These are phyloP conservation scores for Pisolithus tinctorius DNA, from an alignment of 768 basidiomycete genomes.

Conservation along the genomic window DNA sequence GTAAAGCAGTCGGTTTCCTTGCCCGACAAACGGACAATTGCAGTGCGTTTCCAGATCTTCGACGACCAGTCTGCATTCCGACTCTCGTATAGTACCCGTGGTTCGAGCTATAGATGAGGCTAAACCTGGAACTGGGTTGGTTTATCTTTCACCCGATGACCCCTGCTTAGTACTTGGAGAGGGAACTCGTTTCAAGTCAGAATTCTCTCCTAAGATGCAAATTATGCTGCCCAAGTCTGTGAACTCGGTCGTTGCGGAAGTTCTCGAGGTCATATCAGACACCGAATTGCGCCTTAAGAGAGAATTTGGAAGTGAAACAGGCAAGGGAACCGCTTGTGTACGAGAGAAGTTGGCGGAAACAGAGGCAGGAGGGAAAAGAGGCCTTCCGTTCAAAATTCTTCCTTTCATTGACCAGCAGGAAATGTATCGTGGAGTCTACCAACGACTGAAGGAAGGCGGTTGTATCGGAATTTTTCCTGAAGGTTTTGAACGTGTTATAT, in stretches of 20 bases:
- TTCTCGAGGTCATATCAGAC: constrained; percentile 85
- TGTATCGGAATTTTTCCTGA: constrained; percentile 98
- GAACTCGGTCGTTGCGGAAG: constrained; percentile 72
- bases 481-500: constrained; percentile 44
- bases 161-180: constrained; percentile 79
- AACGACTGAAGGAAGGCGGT: constrained; percentile 76
- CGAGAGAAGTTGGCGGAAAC: constrained; percentile 63
- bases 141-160: constrained; percentile 68
- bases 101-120: constrained; percentile 88
- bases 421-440: constrained; percentile 92
- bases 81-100: constrained; percentile 67
- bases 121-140: constrained; percentile 62
- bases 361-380: constrained; percentile 46
- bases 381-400: constrained; percentile 74
- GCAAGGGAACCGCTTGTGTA: constrained; percentile 60
- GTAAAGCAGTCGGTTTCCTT: constrained; percentile 74
- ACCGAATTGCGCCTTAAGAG: constrained; percentile 78
- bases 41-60: constrained; percentile 45
- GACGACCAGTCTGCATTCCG: constrained; percentile 4
- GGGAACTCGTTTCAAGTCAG: constrained; percentile 67
- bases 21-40: constrained; percentile 70
- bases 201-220: constrained; percentile 75
- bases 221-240: constrained; percentile 80
- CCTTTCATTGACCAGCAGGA: constrained; percentile 90
- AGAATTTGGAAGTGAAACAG: constrained; percentile 79